Base-by-base conservation (phyloP, 1,139 yeast species). In the Saccharomyces hybrid region DNA sequence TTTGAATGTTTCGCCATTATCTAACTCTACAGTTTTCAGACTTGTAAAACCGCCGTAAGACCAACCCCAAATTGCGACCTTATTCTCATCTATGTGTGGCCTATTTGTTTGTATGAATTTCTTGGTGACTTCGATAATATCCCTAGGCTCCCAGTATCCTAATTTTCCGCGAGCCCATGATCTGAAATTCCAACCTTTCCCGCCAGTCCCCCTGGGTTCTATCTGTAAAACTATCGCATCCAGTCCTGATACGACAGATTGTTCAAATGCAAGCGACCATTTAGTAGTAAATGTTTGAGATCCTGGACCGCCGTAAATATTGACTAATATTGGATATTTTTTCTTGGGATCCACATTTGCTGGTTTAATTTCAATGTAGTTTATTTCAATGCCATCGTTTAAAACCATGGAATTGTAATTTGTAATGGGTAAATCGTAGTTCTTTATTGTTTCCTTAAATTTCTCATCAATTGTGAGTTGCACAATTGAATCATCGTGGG, bases 61-160 rank as follows among this genome's bases (percentile, higher is more conserved):
- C 96, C 96, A 88, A n/a, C 96, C 96, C 96, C 99, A 95, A 50
- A 88, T 78, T 0, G 97, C 96, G n/a, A 88, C 82, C 51, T 75
- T 78, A 2, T 79, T 78, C 23, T 70, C 65, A 64, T 88, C 85
- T 31, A 93, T 79, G 60, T 81, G 81, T 0, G 74, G 71, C 52
- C 74, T 69, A 59, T 81, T 78, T 3, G 70, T 71, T 14, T 73
- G 63, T 16, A 89, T 78, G 74, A 86, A 88, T 49, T 76, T 76
- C 53, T 82, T 75, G 0, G 89, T 83, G 0, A 88, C 84, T 2
- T 79, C 76, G 3, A 83, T 79, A 41, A 93, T 79, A 70, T 93
- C 99, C 49, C 85, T 75, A 4, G 96, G 87, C 68, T 93, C 99
- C 86, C 88, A 87, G 60, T 79, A 78, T 1, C 99, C 99, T 50